Conservation (phyloP, 108 stramenopile genomes). For the Poteriospumella lacustris region DNA sequence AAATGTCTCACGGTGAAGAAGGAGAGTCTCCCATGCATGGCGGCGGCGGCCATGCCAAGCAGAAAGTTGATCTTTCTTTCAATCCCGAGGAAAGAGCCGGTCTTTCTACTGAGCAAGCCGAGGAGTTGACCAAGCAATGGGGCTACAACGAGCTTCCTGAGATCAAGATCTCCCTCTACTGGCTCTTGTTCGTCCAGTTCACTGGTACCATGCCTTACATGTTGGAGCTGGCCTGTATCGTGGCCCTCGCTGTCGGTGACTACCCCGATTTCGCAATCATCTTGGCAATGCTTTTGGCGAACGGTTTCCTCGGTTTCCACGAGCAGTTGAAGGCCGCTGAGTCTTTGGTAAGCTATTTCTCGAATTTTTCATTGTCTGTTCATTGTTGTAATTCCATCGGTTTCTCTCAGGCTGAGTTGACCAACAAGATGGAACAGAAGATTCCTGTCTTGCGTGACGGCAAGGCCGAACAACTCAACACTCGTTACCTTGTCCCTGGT, state of each 20-base stretch:
- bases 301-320: slow-evolving; percentile 61
- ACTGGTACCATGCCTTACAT: slow-evolving; percentile 50
- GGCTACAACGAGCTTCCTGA: slow-evolving; percentile 23
- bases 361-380: background rate
- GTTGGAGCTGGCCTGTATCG: slow-evolving; percentile 50
- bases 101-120: slow-evolving; percentile 28
- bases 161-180: background rate
- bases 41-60: too few relatives aligned
- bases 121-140: slow-evolving; percentile 1
- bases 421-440: slow-evolving; percentile 50
- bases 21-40: background rate
- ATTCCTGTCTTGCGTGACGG: slow-evolving; percentile 63
- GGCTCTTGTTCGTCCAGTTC: slow-evolving; percentile 42
- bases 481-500: slow-evolving; percentile 67
- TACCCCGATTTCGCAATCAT: slow-evolving; percentile 59
- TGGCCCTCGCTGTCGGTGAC: slow-evolving; percentile 47
- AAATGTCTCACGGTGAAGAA: background rate
- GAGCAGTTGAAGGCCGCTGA: slow-evolving; percentile 63
- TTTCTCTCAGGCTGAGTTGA: slow-evolving; percentile 46
- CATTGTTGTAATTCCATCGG: slow-evolving; percentile 16
- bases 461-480: slow-evolving; percentile 39
- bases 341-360: slow-evolving; percentile 2
- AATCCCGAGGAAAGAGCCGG: slow-evolving; percentile 11
- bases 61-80: slow-evolving; percentile 8
- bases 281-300: slow-evolving; percentile 59